Evolutionary conservation across 768 basidiomycete genomes (phyloP).

Genomic region (Favolaschia claudopus): DNA sequence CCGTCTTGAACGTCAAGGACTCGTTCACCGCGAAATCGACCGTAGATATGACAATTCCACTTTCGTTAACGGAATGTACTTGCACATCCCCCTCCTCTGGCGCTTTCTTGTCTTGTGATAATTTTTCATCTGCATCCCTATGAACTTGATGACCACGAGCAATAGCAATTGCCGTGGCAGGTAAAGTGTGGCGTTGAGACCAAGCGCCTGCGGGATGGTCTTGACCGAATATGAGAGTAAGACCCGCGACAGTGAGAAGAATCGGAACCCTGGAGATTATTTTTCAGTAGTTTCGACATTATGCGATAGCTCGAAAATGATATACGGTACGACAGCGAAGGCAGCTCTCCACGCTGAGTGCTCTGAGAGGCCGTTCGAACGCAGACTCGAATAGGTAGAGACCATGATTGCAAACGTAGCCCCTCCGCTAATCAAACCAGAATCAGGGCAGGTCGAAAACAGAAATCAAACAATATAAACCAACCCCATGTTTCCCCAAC

Average conservation of each 20-base stretch:
- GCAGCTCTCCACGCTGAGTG: slow-evolving; percentile 61
- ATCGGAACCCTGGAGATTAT: slow-evolving; percentile 47
- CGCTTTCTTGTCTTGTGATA: slow-evolving; percentile 39
- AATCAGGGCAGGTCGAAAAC: not conserved
- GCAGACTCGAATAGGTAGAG: slow-evolving; percentile 52
- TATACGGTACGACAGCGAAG: slow-evolving; percentile 61
- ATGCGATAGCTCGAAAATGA: not conserved
- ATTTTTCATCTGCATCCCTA: slow-evolving; percentile 30
- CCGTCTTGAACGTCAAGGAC: slow-evolving; percentile 43
- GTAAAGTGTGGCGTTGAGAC: slow-evolving; percentile 51
- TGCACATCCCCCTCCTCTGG: slow-evolving; percentile 30
- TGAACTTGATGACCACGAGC: slow-evolving; percentile 27
- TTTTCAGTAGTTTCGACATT: not conserved
- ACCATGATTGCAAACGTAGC: slow-evolving; percentile 67
- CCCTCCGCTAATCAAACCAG: slow-evolving; percentile 41
- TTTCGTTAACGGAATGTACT: slow-evolving; percentile 18
- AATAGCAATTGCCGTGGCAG: slow-evolving; percentile 34
- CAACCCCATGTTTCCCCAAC: slow-evolving; percentile 59
- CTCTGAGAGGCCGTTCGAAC: slow-evolving; percentile 42
- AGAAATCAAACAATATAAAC: slow-evolving; percentile 5
- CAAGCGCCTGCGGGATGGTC: slow-evolving; percentile 65
- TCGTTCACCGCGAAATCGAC: slow-evolving; percentile 57
- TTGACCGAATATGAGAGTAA: slow-evolving; percentile 53
- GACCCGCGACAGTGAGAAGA: slow-evolving; percentile 49
- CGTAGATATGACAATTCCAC: slow-evolving; percentile 32